Base-by-base conservation (phyloP, 2,329 filamentous ascomycete genomes). In the Phialemonium atrogriseum region DNA sequence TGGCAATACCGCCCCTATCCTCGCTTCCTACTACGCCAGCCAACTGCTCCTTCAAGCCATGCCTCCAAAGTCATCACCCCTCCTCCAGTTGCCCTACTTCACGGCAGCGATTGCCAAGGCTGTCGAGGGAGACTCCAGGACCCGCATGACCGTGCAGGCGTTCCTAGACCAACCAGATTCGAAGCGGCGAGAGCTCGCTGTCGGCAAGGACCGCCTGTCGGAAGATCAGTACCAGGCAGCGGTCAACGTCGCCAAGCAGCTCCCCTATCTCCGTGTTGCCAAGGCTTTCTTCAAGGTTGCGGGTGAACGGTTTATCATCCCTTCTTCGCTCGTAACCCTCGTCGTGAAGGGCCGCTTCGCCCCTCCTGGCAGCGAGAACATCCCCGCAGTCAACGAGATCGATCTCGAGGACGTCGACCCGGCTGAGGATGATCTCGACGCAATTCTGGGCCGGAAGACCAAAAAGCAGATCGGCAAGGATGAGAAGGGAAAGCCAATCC, bases 211-310 rank as follows among this genome's bases (percentile, higher is more conserved):
- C 24, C 77, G 89, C 24, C 64, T 98, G 22, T 79, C 72, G 5
- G 79, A 86, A 44, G 59, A 73, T 38, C 77, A 95, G 55, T 94
- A 94, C 59, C 66, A 75, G 41, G 72, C 79, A 24, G 83, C 82
- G 22, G 68, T 94, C 38, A 60, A 62, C 27, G 81, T 95, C 18
- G 88, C 87, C 17, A 77, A 77, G 46, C 85, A 95, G 59, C 70
- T 98, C 17, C 91, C 91, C 2, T 74, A 77, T 41, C 69, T 98
- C 34, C 74, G 83, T 36, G 77, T 98, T 9, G 85, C 86, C 50
- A 93, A 87, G 62, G 85, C 87, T 7, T 98, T 94, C 62, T 98
- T 98, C 77, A 98, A 98, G 68, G 93, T 98, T 27, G 80, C 86
- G 32, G 91, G 91, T 52, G 93, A 98, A 62, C 84, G 83, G 44